Conservation (phyloP, 2,329 filamentous ascomycete species). For the Penicillium sp. region DNA sequence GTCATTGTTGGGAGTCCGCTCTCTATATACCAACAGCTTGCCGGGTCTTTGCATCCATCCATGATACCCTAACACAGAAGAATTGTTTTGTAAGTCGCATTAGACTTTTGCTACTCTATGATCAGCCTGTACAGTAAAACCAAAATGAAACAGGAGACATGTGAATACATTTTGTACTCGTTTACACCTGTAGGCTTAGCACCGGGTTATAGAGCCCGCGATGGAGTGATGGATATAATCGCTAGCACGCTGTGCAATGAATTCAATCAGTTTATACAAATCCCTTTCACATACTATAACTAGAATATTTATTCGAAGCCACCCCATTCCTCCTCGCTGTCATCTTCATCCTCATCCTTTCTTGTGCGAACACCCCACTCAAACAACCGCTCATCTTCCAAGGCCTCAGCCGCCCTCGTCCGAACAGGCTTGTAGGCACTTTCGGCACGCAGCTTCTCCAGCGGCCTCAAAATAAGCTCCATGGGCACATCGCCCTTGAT, state of each 20-base stretch:
- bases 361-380: conserved; percentile 53
- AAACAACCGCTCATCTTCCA: conserved; percentile 71
- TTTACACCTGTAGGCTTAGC: neutral
- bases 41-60: conserved; percentile 22
- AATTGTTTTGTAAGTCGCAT: conserved; percentile 15
- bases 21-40: conserved; percentile 13
- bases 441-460: conserved; percentile 45
- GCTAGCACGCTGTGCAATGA: conserved; percentile 14
- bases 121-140: conserved; percentile 10
- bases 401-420: conserved; percentile 64
- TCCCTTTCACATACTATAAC: conserved; percentile 1
- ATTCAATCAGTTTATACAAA: conserved; percentile 9
- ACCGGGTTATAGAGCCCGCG: neutral
- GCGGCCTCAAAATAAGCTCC: conserved; percentile 44
- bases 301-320: conserved; percentile 53
- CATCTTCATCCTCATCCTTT: conserved; percentile 40
- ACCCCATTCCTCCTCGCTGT: conserved; percentile 62
- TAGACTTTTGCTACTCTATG: conserved; percentile 6
- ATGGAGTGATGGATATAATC: conserved; percentile 1
- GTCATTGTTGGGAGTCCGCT: neutral
- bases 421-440: conserved; percentile 71
- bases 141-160: conserved; percentile 7
- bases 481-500: conserved; percentile 39
- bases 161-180: conserved; percentile 1
- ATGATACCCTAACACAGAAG: conserved; percentile 36